Base-by-base conservation (phyloP, 2,329 filamentous ascomycete species). In the Ramularia collo-cygni region DNA sequence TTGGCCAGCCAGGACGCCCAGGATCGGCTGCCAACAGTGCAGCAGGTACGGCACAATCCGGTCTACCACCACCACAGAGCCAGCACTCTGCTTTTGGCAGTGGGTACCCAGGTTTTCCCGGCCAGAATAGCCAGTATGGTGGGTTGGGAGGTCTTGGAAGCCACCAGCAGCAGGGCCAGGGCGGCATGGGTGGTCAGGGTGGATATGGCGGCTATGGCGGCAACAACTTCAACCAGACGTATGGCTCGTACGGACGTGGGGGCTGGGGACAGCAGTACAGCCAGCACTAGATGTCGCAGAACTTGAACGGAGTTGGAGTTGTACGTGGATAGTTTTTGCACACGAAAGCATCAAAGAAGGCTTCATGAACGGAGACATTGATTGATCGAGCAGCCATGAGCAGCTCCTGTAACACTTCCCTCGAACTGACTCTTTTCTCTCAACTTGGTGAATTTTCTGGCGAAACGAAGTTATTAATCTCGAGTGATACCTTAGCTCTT, bases 1-100 rank as follows among this genome's bases (percentile, higher is more conserved):
- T 81, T 28, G 74, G 75, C 33, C 77, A 80, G 56, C 75, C 74
- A 31, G 76, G 76, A 49, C 75, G 78, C 46, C 77, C 78, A 28
- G 76, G 75, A 29, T 81, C 77, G 27, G 76, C 77, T 6, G 73
- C 75, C 19, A 80, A 79, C 62, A 78, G 68, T 53, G 68, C 67
- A 16, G 70, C 67, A 28, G 69, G 70, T 31, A 65, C 68, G 40
- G 60, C 59, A 56, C 74, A 76, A 53, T 63, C 68, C 33, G 68
- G 69, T 19, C 63, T 75, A 34, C 74, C 75, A 33, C 72, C 70
- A 31, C 70, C 75, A 37, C 73, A 75, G 57, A 69, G 65, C 19
- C 75, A 79, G 56, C 75, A 78, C 57, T 72, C 74, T 56, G 70
- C 67, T 32, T 78, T 76, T 49, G 71, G 58, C 24, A 52, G 72